Evolutionary conservation across 78 protist species (phyloP).

Genomic region (slime mould (Dictyostelium discoideum)): DNA sequence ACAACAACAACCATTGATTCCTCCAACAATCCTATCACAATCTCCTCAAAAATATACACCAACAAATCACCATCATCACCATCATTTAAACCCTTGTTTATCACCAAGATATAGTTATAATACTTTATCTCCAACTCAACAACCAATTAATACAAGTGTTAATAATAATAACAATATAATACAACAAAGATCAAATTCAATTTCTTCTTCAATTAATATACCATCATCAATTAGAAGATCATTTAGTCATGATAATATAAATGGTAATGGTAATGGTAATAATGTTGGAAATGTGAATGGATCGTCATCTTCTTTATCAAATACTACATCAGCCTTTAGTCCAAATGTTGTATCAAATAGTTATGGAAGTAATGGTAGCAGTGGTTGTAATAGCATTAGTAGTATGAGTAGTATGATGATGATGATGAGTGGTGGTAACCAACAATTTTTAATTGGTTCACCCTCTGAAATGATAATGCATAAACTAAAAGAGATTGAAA

Average conservation of each 20-base stretch:
- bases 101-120: background rate
- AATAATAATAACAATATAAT: background rate
- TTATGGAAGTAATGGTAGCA: background rate
- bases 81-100: slow-evolving; percentile 18
- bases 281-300: background rate
- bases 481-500: slow-evolving; percentile 60
- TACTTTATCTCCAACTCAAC: background rate
- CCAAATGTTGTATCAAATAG: background rate
- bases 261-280: background rate
- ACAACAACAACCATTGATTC: background rate
- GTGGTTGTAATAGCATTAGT: slow-evolving; percentile 6
- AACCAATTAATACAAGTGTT: background rate
- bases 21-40: slow-evolving; percentile 8
- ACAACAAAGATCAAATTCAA: slow-evolving; percentile 16
- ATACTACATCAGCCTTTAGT: background rate
- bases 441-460: slow-evolving; percentile 40
- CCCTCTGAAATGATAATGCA: slow-evolving; percentile 60
- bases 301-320: background rate
- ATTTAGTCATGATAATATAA: slow-evolving; percentile 20
- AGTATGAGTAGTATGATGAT: slow-evolving; percentile 11
- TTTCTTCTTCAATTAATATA: slow-evolving; percentile 4
- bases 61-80: background rate
- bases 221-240: slow-evolving; percentile 26
- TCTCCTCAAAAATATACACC: background rate
- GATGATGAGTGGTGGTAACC: background rate